These are phyloP conservation scores for Garcia nutans DNA, from an alignment of 345 rosid species.

Conservation along the genomic window DNA sequence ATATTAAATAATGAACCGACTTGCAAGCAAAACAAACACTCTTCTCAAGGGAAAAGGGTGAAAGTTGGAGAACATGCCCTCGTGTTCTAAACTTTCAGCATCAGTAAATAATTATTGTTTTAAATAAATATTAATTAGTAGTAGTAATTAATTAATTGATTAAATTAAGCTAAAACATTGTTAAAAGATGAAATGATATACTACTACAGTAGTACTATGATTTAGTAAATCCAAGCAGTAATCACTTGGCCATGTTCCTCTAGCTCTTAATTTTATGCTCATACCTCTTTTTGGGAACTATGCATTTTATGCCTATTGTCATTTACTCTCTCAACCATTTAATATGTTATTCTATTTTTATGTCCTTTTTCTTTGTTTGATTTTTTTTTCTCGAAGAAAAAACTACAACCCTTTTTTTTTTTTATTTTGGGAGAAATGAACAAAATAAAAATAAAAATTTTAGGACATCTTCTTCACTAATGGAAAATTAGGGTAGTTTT, in stretches of 20 bases:
- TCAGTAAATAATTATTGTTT: background rate
- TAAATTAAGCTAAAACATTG: background rate
- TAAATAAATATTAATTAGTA: no score
- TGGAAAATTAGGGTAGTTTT: no score
- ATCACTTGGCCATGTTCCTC: constrained; percentile 37
- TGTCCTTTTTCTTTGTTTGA: no score
- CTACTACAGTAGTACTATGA: background rate
- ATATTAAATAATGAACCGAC: constrained; percentile 7
- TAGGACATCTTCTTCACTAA: no score
- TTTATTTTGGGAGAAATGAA: no score
- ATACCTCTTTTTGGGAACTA: constrained; percentile 33
- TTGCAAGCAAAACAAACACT: constrained; percentile 5
- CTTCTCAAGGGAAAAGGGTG: constrained; percentile 17
- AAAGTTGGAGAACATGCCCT: constrained; percentile 12
- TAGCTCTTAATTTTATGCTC: constrained; percentile 39
- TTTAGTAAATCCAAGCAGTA: constrained; percentile 34
- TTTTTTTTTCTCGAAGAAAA: no score
- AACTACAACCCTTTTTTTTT: no score
- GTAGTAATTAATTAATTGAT: no score
- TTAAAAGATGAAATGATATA: background rate
- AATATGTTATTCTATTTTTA: no score
- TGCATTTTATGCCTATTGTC: background rate
- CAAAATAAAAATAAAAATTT: no score
- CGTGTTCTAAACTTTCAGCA: constrained; percentile 19
- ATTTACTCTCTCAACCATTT: no score